Evolutionary conservation across 2,329 filamentous ascomycete genomes (phyloP), one percentile per base, ranked within the genome.

Genomic region (Penicillium verrucosum): DNA sequence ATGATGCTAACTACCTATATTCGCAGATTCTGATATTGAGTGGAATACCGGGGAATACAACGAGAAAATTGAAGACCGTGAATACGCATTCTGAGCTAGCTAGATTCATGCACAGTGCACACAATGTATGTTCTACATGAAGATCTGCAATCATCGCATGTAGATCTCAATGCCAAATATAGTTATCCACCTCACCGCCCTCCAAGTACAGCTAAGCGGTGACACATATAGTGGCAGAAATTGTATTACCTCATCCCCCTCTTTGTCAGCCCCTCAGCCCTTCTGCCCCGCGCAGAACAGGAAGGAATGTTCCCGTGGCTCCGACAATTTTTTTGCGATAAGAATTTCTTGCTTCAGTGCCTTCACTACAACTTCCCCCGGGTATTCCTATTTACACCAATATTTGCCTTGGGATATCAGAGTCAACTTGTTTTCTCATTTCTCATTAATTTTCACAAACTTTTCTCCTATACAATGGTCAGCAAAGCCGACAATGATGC

Each of bases 1-100:
- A 58, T 53, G 38, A 60, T 37, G 60, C 67, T 73, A 73, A 75
- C 72, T 74, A 67, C 67, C 34, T 74, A 67, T 65, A 36, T 23
- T 18, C 37, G 30, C 52, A 62, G 53, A 29, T 51, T 25, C 16
- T 11, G 5, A 16, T 5, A 18, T 16, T 4, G 9, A 23, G 14
- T 21, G 37, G 37, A 42, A 16, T 27, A 27, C 18, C 5, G 3
- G 21, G 14, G 25, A 10, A n/a, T n/a, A 4, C 21, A 46, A 25
- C 1, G 18, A 23, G 14, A 4, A 10, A 21, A 21, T 6, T 21
- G 43, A 18, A 6, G 2, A 32, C 11, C 6, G 3, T 16, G n/a
- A 14, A 30, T n/a, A 12, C 0, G 29, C 3, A 25, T 18, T 43
- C 14, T 16, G 12, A 4, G 18, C 21, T 46, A 34, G 12, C 8